A percentile compares a stretch with the other conserved stretches of the same genome.
Evolutionary conservation across 805 yeast genomes (phyloP).

Genomic region (Yamadazyma sp.): DNA sequence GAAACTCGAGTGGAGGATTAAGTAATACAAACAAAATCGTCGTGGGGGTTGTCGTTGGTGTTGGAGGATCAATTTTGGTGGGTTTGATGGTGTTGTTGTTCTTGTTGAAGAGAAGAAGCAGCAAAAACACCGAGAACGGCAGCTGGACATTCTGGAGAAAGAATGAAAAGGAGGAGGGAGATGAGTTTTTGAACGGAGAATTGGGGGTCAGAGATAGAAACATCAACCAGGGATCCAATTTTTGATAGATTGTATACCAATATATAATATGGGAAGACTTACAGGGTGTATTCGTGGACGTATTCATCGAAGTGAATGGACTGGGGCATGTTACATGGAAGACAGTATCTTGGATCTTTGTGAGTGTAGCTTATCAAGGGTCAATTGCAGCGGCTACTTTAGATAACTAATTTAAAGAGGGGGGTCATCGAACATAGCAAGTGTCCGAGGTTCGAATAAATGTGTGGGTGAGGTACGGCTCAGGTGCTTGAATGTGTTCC

Average conservation of each 20-base stretch:
- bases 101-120: constrained; percentile 35
- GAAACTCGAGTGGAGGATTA: constrained; percentile 28
- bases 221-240: constrained; percentile 48
- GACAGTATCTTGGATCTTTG: no score
- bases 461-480: no score
- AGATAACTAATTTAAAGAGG: no score
- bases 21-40: constrained; percentile 43
- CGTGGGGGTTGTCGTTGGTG: constrained; percentile 49
- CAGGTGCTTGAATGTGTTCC: no score
- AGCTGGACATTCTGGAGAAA: constrained; percentile 52
- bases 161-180: constrained; percentile 41
- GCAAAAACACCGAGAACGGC: constrained; percentile 27
- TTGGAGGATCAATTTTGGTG: constrained; percentile 42
- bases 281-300: no score
- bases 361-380: no score
- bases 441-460: no score
- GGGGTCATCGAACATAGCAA: no score
- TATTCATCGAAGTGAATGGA: no score
- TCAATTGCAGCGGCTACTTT: no score
- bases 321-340: no score
- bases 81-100: constrained; percentile 36
- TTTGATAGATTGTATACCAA: constrained; percentile 19
- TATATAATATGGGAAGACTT: no score
- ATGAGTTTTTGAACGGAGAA: constrained; percentile 45
- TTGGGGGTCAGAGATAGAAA: constrained; percentile 49